Percentiles rank a stretch among this genome's conserved stretches.
These are phyloP conservation scores for Cucumis hystrix DNA, from an alignment of 306 rosid species.

Conservation along the genomic window DNA sequence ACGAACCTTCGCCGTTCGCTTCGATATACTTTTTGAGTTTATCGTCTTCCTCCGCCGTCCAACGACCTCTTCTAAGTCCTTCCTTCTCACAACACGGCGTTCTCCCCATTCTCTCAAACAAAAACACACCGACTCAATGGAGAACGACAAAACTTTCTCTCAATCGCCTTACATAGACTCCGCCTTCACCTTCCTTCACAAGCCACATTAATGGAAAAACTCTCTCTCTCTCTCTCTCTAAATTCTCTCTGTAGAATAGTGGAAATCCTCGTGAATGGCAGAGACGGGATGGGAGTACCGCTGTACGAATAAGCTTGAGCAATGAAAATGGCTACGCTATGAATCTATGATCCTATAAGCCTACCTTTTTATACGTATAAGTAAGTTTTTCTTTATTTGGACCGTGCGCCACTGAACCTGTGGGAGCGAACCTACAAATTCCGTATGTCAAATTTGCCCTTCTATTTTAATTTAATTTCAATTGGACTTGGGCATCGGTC, in stretches of 20 bases:
- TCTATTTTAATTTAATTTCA: too few relatives aligned
- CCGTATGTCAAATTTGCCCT: background rate
- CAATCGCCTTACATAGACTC: background rate
- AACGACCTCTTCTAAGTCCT: constrained; percentile 79
- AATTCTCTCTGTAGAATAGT: background rate
- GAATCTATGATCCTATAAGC: background rate
- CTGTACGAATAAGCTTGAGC: background rate
- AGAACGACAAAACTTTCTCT: background rate
- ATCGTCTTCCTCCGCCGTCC: constrained; percentile 79
- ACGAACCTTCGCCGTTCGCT: constrained; percentile 62
- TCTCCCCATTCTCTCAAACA: constrained; percentile 40
- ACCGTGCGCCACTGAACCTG: background rate
- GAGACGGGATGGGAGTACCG: background rate
- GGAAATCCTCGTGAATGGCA: constrained; percentile 1
- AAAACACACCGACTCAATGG: background rate
- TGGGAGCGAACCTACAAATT: background rate
- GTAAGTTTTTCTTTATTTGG: background rate
- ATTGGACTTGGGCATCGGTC: too few relatives aligned
- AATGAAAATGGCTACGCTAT: background rate
- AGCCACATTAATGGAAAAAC: background rate
- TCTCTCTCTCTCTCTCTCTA: background rate
- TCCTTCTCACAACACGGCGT: constrained; percentile 73
- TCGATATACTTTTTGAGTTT: constrained; percentile 50
- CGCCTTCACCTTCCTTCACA: background rate
- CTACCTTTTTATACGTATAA: background rate